These are phyloP conservation scores for Yamadazyma philogaea DNA, from an alignment of 805 yeast species.

Conservation along the genomic window DNA sequence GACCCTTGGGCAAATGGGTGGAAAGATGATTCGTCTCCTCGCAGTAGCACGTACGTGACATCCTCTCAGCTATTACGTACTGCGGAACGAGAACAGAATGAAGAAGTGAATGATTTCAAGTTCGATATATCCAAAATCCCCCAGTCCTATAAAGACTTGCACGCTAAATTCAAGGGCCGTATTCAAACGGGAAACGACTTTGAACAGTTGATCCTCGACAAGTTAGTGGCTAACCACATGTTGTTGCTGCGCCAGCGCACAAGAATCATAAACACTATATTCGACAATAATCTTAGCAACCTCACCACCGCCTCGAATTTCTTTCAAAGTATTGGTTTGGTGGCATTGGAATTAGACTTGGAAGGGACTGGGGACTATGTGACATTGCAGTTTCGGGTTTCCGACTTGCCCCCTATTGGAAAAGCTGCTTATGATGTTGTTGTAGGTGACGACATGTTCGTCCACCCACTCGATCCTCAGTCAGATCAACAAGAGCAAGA, in stretches of 20 bases:
- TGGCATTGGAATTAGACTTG: constrained; percentile 40
- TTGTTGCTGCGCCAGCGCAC: constrained; percentile 31
- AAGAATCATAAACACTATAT: constrained; percentile 31
- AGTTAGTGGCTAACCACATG: constrained; percentile 23
- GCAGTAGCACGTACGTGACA: constrained; percentile 18
- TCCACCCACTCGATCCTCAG: constrained; percentile 29
- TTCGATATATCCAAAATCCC: constrained; percentile 25
- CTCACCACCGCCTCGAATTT: constrained; percentile 28
- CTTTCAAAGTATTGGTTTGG: constrained; percentile 36
- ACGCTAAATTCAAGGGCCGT: constrained; percentile 16
- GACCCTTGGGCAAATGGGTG: constrained; percentile 44
- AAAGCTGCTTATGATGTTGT: constrained; percentile 16
- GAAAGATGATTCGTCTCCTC: constrained; percentile 19
- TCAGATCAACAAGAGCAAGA: constrained; percentile 19
- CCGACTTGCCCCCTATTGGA: constrained; percentile 35
- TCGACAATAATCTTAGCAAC: constrained; percentile 35
- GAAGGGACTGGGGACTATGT: constrained; percentile 44
- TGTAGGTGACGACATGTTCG: background rate
- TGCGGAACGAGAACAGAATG: constrained; percentile 2
- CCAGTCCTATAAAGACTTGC: constrained; percentile 25
- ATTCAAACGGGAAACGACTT: constrained; percentile 26
- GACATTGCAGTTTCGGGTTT: constrained; percentile 36
- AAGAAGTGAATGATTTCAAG: constrained; percentile 9
- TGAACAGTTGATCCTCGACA: constrained; percentile 26
- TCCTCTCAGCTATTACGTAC: constrained; percentile 24